A percentile compares a stretch with the other conserved stretches of the same genome.
Conservation (phyloP, 2,329 filamentous ascomycete genomes). For the Sclerotinia sclerotiorum region DNA sequence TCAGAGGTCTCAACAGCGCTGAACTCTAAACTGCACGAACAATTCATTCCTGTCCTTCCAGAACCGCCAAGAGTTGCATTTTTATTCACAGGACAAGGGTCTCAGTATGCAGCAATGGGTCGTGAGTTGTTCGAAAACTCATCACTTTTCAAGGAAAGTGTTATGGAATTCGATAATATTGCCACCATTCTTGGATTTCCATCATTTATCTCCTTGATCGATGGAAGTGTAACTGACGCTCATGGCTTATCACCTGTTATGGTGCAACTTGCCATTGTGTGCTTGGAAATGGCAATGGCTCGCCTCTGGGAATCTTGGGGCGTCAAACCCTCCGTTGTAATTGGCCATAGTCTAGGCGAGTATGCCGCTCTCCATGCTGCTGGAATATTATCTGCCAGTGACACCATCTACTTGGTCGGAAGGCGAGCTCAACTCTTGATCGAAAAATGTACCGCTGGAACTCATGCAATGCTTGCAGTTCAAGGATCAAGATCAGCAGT, state of each 20-base stretch:
- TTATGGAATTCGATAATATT: slow-evolving; percentile 23
- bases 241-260: slow-evolving; percentile 20
- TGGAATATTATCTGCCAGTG: slow-evolving; percentile 66
- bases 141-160: slow-evolving; percentile 15
- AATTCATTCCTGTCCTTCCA: slow-evolving; percentile 21
- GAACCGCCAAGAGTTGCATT: slow-evolving; percentile 39
- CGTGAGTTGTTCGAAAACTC: slow-evolving; percentile 22
- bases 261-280: slow-evolving; percentile 21
- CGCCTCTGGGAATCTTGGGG: slow-evolving; percentile 24
- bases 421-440: slow-evolving; percentile 63
- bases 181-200: slow-evolving; percentile 22
- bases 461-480: slow-evolving; percentile 64
- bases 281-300: slow-evolving; percentile 22
- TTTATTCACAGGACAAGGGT: slow-evolving; percentile 25
- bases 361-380: slow-evolving; percentile 70
- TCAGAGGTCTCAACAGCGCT: slow-evolving; percentile 43
- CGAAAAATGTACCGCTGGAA: slow-evolving; percentile 63
- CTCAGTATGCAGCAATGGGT: slow-evolving; percentile 24
- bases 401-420: slow-evolving; percentile 71
- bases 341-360: slow-evolving; percentile 43
- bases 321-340: slow-evolving; percentile 44
- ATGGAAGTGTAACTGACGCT: slow-evolving; percentile 16
- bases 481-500: slow-evolving; percentile 46
- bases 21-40: slow-evolving; percentile 22
- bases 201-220: slow-evolving; percentile 21